Evolutionary conservation across 78 protist species (phyloP), one percentile per base, ranked within the genome.

Genomic region (Isochrysis galbana): DNA sequence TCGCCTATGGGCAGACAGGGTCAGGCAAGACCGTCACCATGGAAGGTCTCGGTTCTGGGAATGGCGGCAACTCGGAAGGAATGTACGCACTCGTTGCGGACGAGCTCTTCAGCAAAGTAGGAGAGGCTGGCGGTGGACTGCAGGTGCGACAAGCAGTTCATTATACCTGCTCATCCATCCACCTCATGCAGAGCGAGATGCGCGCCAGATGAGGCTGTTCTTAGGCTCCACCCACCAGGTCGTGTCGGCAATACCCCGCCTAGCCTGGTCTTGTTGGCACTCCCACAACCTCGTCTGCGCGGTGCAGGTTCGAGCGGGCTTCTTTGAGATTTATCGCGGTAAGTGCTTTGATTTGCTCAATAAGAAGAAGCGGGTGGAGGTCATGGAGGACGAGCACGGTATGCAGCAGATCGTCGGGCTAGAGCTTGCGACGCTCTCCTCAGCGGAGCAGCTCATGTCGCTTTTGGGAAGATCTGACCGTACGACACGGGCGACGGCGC

Each of bases 1-100:
- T 93, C 51, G 91, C 92, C 4, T 93, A 88, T 74, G 94, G 94
- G 17, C 94, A 93, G 87, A 93, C 94, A 32, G 94, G 94, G 32
- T 90, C 94, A 17, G 72, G 72, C 74, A 88, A 93, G 84, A 93
- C 94, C 29, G 88, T 93, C 92, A 44, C n/a, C 69, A 90, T 69
- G 4, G 42, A 22, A 46, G 84, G 84, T 46, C 2, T 10, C 17
- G 41, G 90, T 36, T 34, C 32, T 14, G 36, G 39, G n/a, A 34
- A 46, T 23, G 42, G 4, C 36, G 39, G 5, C 36, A 80, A 44
- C 55, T 34, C 3, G 17, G 51, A 2, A 5, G 94, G 94, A 7
- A 69, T 93, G 26, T 87, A 70, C 47, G 1, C 55, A 14, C 55
- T 69, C 45, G 92, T 82, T 29, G 89, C 87, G 45, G 36, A 38